Base-by-base conservation (phyloP, 2,329 filamentous ascomycete genomes). In the Thermothelomyces thermophilus region DNA sequence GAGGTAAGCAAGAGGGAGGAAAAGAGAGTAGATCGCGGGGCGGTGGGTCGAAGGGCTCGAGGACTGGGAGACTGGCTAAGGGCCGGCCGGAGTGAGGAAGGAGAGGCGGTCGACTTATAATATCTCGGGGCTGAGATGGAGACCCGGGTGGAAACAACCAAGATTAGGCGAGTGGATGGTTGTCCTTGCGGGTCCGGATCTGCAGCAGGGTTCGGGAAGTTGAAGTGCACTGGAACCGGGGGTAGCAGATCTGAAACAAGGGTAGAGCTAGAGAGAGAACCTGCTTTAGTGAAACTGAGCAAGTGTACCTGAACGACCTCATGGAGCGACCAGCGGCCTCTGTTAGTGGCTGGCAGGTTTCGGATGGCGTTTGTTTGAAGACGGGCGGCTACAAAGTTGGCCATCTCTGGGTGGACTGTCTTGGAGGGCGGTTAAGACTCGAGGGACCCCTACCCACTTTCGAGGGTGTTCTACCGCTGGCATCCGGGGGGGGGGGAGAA, bases 341-440 rank as follows among this genome's bases (percentile, higher is more conserved):
- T 67, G 69, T 73, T 70, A 79, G 77, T 79, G 76, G 76, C 69
- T 71, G 63, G 61, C 58, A 58, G 30, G 60, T 60, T 61, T 66
- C 60, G 65, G 62, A 69, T 67, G 69, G 72, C 70, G 71, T 70
- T 65, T 73, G 70, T 75, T 66, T 73, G 67, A 64, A 34, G 66
- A 65, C 62, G 68, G 71, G 72, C 70, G 71, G 71, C 66, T 73
- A 74, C 60, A 57, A 64, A 60, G 56, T 52, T 54, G 62, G 56
- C 58, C 60, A 26, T 43, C 50, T 53, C 50, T 43, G 47, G 33
- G 52, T 54, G 58, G 56, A 55, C 55, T 56, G 51, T 52, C 48
- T 57, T 57, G 58, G 61, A 67, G 60, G 65, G 65, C 65, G 64
- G 64, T 59, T 66, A 67, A 60, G 51, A 55, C 56, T 60, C 57